Base-by-base conservation (phyloP, 2,329 filamentous ascomycete genomes). In the Botrytis cinerea region DNA sequence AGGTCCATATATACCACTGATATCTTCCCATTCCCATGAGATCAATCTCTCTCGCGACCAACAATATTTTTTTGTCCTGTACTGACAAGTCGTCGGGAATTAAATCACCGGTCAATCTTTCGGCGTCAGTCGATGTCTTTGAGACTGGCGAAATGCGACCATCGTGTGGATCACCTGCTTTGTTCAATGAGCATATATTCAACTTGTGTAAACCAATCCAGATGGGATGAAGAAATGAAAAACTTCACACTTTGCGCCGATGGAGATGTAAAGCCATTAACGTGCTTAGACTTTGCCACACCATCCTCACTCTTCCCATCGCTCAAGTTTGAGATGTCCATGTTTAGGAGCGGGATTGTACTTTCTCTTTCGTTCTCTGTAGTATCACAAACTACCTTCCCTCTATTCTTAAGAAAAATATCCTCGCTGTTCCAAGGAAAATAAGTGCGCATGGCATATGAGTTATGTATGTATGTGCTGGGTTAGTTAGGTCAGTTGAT, bases 1-100 rank as follows among this genome's bases (percentile, higher is more conserved):
- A 67, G 4, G 40, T 38, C 76, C 78, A 80, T 32, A 80, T 77
- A 66, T 74, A 79, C 77, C 76, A 78, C 54, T 80, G 78, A 63
- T 79, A 78, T 61, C 63, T 75, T 9, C 78, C 78, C 75, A 79
- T 76, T 1, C 78, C 78, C 70, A 78, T 75, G 1, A 40, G 35
- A 57, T 78, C 74, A 38, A 79, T 70, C 64, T 78, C 77, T 14
- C 59, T 51, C 22, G 75, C 74, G 63, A 76, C 74, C 16, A 77
- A 43, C 1, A 70, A 20, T 14, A 74, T 72, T 40, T 78, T 78
- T 64, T 73, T 74, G 59, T 78, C 75, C 54, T 72, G 67, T 22
- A 75, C 35, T 2, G 72, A 71, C 20, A 75, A 54, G 3, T 35
- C 68, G 25, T 73, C 59, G 25, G 70, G 43, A 28, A 25, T 32